Conservation (phyloP, 345 rosid species). For the Gossypioides kirkii region DNA sequence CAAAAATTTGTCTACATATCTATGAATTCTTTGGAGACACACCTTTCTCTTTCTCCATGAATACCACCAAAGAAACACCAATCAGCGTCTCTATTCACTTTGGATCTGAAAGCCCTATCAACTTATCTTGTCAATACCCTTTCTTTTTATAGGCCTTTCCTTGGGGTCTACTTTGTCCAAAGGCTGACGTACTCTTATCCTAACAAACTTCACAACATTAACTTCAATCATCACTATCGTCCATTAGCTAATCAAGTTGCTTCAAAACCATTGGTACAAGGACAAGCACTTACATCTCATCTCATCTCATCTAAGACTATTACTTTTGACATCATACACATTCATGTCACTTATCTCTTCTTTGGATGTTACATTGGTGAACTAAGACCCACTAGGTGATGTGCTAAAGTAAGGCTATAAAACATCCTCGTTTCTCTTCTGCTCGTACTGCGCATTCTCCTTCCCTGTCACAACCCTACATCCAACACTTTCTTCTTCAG, state of each 20-base stretch:
- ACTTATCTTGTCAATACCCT: neutral
- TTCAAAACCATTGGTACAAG: neutral
- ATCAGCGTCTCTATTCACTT: neutral
- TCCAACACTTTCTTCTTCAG: neutral
- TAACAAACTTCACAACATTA: neutral
- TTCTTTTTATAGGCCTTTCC: neutral
- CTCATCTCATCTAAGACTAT: neutral
- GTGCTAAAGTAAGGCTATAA: neutral
- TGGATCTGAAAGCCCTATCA: neutral
- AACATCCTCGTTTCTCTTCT: neutral
- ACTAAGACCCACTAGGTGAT: neutral
- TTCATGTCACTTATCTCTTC: neutral
- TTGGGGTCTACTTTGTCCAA: neutral
- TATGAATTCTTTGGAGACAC: neutral
- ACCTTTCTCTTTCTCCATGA: neutral
- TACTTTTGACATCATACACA: neutral
- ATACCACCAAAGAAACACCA: neutral
- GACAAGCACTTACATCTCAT: neutral
- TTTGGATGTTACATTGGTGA: neutral
- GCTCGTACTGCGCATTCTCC: neutral
- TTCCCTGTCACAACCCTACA: neutral
- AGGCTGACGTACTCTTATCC: neutral
- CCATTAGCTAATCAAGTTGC: neutral
- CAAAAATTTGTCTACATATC: neutral
- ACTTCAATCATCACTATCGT: neutral